These are phyloP conservation scores for Cladosporium sp. DNA, from an alignment of 2,329 filamentous ascomycete genomes.

Conservation along the genomic window DNA sequence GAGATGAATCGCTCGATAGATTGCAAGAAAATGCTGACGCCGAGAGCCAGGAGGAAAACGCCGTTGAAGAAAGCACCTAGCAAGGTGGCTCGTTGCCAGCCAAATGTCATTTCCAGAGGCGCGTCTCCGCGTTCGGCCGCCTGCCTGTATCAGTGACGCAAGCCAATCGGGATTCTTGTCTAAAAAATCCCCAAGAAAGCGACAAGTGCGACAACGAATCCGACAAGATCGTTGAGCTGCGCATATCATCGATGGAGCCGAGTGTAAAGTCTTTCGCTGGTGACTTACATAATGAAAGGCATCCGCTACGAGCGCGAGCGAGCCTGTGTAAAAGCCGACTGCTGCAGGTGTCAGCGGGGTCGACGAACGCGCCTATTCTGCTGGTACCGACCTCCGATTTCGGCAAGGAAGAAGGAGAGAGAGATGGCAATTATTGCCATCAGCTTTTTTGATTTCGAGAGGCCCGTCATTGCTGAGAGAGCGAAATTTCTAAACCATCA, in stretches of 20 bases:
- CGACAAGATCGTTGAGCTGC: constrained; percentile 64
- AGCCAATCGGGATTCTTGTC: constrained; percentile 1
- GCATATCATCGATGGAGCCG: constrained; percentile 55
- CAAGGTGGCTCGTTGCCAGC: constrained; percentile 69
- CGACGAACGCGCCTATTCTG: no score
- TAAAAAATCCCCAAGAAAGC: constrained; percentile 52
- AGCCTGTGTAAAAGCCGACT: constrained; percentile 57
- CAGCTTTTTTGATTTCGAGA: no score
- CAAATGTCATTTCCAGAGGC: constrained; percentile 59
- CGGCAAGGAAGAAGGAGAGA: constrained; percentile 41
- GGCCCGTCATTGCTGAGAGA: no score
- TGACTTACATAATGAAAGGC: no score
- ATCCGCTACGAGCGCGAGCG: no score
- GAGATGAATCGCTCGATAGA: constrained; percentile 64
- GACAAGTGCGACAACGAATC: constrained; percentile 60
- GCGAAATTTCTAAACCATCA: no score
- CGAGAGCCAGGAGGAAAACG: constrained; percentile 64
- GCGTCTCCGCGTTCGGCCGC: constrained; percentile 51
- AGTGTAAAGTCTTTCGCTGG: constrained; percentile 59
- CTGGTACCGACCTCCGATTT: constrained; percentile 37
- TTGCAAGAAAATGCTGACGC: constrained; percentile 66
- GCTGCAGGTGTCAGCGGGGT: background rate
- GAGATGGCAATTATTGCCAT: constrained; percentile 40
- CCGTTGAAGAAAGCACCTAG: constrained; percentile 75
- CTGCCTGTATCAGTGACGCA: constrained; percentile 31